These are phyloP conservation scores for Bruguiera hainesii DNA, from an alignment of 441 rosid species.

Conservation along the genomic window DNA sequence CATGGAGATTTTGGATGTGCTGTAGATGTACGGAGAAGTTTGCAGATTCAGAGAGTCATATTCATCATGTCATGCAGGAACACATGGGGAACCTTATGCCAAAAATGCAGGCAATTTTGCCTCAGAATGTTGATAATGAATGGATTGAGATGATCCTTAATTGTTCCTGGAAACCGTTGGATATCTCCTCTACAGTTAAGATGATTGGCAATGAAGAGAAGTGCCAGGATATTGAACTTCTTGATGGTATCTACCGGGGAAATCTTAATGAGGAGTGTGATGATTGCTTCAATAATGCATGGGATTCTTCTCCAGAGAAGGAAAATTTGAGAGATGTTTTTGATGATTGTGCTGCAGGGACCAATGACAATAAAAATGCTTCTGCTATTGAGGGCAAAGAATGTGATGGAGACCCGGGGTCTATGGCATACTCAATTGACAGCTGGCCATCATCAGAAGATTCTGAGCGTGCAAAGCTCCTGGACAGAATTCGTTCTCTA, in stretches of 20 bases:
- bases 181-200: slow-evolving; percentile 55
- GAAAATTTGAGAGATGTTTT: slow-evolving; percentile 40
- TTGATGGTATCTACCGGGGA: slow-evolving; percentile 37
- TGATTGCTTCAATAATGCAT: slow-evolving; percentile 73
- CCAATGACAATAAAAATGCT: slow-evolving; percentile 31
- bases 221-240: slow-evolving; percentile 35
- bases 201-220: slow-evolving; percentile 50
- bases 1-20: slow-evolving; percentile 84
- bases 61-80: slow-evolving; percentile 76
- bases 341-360: slow-evolving; percentile 29
- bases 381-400: slow-evolving; percentile 35
- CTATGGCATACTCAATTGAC: slow-evolving; percentile 33
- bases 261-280: slow-evolving; percentile 47
- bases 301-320: slow-evolving; percentile 73
- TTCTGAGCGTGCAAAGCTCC: slow-evolving; percentile 72
- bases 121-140: slow-evolving; percentile 58
- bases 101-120: slow-evolving; percentile 73
- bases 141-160: slow-evolving; percentile 71
- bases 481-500: slow-evolving; percentile 57
- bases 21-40: slow-evolving; percentile 62
- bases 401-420: slow-evolving; percentile 37
- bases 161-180: slow-evolving; percentile 84
- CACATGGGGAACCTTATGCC: slow-evolving; percentile 75
- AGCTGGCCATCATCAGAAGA: slow-evolving; percentile 79
- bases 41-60: slow-evolving; percentile 54